phyloP scores from a whole-genome alignment of 768 basidiomycete species.

The Boletus vinaceobasis region DNA sequence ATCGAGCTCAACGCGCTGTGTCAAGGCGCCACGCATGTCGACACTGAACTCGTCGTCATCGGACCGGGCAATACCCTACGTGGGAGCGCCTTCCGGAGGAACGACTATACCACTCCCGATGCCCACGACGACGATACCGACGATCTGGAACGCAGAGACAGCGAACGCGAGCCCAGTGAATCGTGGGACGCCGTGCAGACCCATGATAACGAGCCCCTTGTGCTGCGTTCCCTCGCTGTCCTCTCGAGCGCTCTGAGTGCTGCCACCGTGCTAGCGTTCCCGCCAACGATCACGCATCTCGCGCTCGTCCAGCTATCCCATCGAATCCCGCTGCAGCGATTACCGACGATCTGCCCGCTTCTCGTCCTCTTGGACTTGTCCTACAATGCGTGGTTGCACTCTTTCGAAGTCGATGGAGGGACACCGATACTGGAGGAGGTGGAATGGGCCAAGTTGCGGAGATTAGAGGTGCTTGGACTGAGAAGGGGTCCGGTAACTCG shows the following conservation, averaged over 20 bases:
- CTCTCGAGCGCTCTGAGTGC: constrained; percentile 46
- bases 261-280: constrained; percentile 48
- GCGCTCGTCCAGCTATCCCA: constrained; percentile 51
- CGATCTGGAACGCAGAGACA: neutral
- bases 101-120: neutral
- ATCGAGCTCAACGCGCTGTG: constrained; percentile 50
- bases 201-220: constrained; percentile 31
- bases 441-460: constrained; percentile 56
- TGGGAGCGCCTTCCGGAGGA: constrained; percentile 40
- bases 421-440: constrained; percentile 44
- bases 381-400: constrained; percentile 50
- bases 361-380: constrained; percentile 65
- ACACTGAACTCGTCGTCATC: constrained; percentile 64
- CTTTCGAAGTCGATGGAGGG: constrained; percentile 2
- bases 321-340: constrained; percentile 50
- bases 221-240: constrained; percentile 48
- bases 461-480: constrained; percentile 53
- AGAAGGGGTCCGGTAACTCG: constrained; percentile 48
- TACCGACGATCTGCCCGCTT: constrained; percentile 60
- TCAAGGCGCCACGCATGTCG: constrained; percentile 48
- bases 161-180: neutral
- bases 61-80: constrained; percentile 48
- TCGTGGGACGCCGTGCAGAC: constrained; percentile 42
- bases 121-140: neutral
- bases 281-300: constrained; percentile 62